Conservation (phyloP, 805 yeast species). For the Metschnikowia corniflorae region DNA sequence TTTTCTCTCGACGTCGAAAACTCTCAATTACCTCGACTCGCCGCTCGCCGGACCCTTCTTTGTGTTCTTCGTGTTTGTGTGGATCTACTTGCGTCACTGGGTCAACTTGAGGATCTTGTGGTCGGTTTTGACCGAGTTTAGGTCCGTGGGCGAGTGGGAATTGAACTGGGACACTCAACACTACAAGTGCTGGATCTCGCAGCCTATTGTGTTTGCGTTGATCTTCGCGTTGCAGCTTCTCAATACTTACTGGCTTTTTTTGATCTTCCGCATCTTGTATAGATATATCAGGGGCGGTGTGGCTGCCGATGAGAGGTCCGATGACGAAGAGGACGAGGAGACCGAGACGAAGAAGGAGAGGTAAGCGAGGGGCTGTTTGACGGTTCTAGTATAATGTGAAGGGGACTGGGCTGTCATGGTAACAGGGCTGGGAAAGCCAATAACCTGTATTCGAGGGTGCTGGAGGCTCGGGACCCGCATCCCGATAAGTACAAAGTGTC, state of each 20-base stretch:
- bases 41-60: constrained; percentile 61
- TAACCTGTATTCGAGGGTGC: no score
- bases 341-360: constrained; percentile 18
- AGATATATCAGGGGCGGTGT: constrained; percentile 60
- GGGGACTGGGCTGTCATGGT: no score
- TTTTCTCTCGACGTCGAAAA: constrained; percentile 78
- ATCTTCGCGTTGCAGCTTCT: constrained; percentile 80
- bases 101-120: constrained; percentile 75
- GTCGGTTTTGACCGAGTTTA: constrained; percentile 83
- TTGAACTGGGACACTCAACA: constrained; percentile 87
- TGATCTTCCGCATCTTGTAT: constrained; percentile 73
- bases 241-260: constrained; percentile 81
- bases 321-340: constrained; percentile 64
- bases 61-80: constrained; percentile 58
- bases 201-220: constrained; percentile 78
- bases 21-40: constrained; percentile 81
- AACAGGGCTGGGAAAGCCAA: no score
- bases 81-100: constrained; percentile 91
- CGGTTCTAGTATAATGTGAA: no score
- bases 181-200: constrained; percentile 95
- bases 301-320: constrained; percentile 81
- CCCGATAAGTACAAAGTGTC: no score
- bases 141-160: constrained; percentile 75
- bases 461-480: no score
- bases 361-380: no score